Evolutionary conservation across 192 early-diverging fungal genomes (phyloP).

Genomic region (Bifiguratus adelaidae): DNA sequence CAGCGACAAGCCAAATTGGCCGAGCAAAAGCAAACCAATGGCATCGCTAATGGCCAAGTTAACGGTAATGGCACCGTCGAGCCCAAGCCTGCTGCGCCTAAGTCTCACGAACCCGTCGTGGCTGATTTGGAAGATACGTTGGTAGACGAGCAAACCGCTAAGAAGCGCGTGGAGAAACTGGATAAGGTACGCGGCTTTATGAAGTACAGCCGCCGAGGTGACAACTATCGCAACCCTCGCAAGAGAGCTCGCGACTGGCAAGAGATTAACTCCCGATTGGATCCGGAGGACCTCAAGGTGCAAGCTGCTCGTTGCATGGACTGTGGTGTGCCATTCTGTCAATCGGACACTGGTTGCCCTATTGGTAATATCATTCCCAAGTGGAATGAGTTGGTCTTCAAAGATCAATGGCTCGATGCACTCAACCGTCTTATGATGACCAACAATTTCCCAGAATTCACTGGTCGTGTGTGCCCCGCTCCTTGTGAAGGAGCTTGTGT

Average conservation of each 20-base stretch:
- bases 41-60: slow-evolving; percentile 8
- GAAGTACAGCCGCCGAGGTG: slow-evolving; percentile 83
- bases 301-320: slow-evolving; percentile 98
- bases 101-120: slow-evolving; percentile 47
- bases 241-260: slow-evolving; percentile 85
- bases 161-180: slow-evolving; percentile 55
- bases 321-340: slow-evolving; percentile 98
- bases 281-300: slow-evolving; percentile 66
- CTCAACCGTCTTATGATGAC: slow-evolving; percentile 89
- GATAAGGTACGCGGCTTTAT: slow-evolving; percentile 95
- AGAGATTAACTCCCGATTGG: slow-evolving; percentile 88
- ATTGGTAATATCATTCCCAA: slow-evolving; percentile 99
- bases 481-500: slow-evolving; percentile 97
- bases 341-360: slow-evolving; percentile 94
- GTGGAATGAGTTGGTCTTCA: slow-evolving; percentile 97
- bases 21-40: slow-evolving; percentile 2
- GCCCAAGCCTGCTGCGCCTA: slow-evolving; percentile 14
- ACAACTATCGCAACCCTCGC: slow-evolving; percentile 76
- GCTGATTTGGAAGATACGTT: slow-evolving; percentile 87
- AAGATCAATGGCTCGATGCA: slow-evolving; percentile 93
- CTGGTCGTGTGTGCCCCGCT: slow-evolving; percentile 96
- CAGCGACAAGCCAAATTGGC: slow-evolving; percentile 37
- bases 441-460: slow-evolving; percentile 99
- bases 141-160: slow-evolving; percentile 64
- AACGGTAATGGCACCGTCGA: slow-evolving; percentile 21